phyloP scores from a whole-genome alignment of 495 filamentous ascomycete genomes.

The Aspergillus sclerotioniger region DNA sequence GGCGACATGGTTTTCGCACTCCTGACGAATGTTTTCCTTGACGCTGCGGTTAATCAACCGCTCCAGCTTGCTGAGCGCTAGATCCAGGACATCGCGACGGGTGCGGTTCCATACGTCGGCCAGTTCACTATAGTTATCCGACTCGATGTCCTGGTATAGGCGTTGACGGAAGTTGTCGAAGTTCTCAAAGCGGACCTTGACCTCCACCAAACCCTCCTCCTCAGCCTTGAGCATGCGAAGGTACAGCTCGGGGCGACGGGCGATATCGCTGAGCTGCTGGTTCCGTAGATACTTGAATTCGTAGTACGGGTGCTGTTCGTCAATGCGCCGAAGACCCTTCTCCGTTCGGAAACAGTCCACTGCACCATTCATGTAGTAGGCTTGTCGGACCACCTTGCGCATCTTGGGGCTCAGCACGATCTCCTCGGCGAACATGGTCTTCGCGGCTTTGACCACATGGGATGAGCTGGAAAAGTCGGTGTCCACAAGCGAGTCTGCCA shows the following conservation, averaged over 20 bases:
- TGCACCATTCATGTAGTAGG: constrained; percentile 76
- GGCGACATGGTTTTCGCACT: constrained; percentile 86
- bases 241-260: constrained; percentile 79
- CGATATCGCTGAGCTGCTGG: constrained; percentile 77
- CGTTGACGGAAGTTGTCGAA: constrained; percentile 68
- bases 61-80: constrained; percentile 79
- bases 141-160: constrained; percentile 78
- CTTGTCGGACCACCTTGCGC: constrained; percentile 78
- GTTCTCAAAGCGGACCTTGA: constrained; percentile 72
- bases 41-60: constrained; percentile 81
- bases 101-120: constrained; percentile 94
- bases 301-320: constrained; percentile 93
- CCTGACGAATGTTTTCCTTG: constrained; percentile 86
- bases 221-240: constrained; percentile 96
- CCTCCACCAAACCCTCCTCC: constrained; percentile 84
- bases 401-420: constrained; percentile 83
- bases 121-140: constrained; percentile 90
- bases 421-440: constrained; percentile 87
- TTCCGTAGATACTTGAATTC: constrained; percentile 96
- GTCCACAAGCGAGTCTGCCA: constrained; percentile 74
- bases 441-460: constrained; percentile 73
- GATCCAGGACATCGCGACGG: constrained; percentile 76
- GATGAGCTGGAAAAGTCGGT: constrained; percentile 76
- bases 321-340: constrained; percentile 90
- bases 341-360: constrained; percentile 88